A percentile compares a stretch with the other conserved stretches of the same genome.
These are phyloP conservation scores for Solanum chaucha DNA, from an alignment of 257 asterid species.

Conservation along the genomic window DNA sequence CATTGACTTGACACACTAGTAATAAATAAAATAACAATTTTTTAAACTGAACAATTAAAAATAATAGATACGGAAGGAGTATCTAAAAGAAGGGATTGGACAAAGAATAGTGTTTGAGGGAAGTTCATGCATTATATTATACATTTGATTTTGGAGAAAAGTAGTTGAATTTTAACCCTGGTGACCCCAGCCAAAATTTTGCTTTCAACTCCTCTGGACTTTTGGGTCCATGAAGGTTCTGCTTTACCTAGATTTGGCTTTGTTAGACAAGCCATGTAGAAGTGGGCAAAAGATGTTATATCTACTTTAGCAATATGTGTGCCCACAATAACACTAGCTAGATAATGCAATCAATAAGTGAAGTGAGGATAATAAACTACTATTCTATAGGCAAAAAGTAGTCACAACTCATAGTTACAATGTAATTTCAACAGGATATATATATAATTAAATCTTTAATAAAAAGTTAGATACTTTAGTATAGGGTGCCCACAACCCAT, in stretches of 20 bases:
- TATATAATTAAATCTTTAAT: not conserved
- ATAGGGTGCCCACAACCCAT: not conserved
- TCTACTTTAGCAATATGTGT: not conserved
- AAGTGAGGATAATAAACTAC: not conserved
- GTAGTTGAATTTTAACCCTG: not conserved
- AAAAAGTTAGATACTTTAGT: not conserved
- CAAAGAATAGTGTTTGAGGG: not conserved
- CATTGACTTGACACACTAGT: not conserved
- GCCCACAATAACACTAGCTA: not conserved
- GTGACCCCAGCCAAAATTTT: not conserved
- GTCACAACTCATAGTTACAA: not conserved
- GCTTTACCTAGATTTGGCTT: not conserved
- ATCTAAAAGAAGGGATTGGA: not conserved
- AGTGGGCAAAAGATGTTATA: not conserved
- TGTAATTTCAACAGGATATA: not conserved
- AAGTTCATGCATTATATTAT: not conserved
- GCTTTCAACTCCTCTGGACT: not conserved
- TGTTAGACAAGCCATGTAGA: slow-evolving; percentile 1
- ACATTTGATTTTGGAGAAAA: not conserved
- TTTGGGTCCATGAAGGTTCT: not conserved
- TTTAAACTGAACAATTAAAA: not conserved
- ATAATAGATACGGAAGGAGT: not conserved
- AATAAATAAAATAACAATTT: not conserved
- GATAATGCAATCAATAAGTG: not conserved
- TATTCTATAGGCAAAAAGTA: not conserved